Evolutionary conservation across 495 filamentous ascomycete genomes (phyloP).

Genomic region (Daldinia childiae): DNA sequence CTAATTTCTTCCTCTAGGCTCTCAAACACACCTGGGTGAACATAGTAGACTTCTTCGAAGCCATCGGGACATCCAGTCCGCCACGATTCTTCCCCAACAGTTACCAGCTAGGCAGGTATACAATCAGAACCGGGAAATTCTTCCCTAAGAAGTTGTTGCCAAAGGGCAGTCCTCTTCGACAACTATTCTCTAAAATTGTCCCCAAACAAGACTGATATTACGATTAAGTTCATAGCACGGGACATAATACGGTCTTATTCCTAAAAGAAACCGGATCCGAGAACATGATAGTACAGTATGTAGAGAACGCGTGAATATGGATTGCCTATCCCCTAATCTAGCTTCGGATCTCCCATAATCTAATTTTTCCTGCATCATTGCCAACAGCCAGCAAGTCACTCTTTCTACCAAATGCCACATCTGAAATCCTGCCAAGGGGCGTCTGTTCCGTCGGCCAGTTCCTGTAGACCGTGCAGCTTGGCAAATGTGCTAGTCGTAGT

Average conservation of each 20-base stretch:
- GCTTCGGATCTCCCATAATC: constrained; percentile 82
- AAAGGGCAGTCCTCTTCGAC: constrained; percentile 46
- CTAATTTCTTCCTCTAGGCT: constrained; percentile 34
- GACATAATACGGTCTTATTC: neutral
- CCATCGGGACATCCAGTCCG: constrained; percentile 15
- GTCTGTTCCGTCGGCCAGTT: constrained; percentile 96
- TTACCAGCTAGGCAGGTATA: constrained; percentile 40
- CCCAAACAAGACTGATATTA: neutral
- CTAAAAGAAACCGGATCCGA: neutral
- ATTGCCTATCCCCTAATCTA: constrained; percentile 35
- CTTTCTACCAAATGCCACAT: constrained; percentile 76
- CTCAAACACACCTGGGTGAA: constrained; percentile 49
- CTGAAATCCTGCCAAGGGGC: constrained; percentile 84
- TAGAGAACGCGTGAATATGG: neutral
- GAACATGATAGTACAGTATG: constrained; percentile 6
- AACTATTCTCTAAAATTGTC: constrained; percentile 27
- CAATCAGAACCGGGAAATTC: constrained; percentile 16
- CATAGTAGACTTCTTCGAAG: constrained; percentile 51
- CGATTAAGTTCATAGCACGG: neutral
- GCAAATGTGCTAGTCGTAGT: constrained; percentile 86
- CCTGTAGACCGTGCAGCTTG: constrained; percentile 89
- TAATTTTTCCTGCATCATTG: constrained; percentile 85
- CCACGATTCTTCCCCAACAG: constrained; percentile 39
- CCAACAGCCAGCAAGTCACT: constrained; percentile 81
- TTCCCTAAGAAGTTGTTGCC: constrained; percentile 37